phyloP scores from a whole-genome alignment of 202 grass and related monocot species.

The Eragrostis tef region DNA sequence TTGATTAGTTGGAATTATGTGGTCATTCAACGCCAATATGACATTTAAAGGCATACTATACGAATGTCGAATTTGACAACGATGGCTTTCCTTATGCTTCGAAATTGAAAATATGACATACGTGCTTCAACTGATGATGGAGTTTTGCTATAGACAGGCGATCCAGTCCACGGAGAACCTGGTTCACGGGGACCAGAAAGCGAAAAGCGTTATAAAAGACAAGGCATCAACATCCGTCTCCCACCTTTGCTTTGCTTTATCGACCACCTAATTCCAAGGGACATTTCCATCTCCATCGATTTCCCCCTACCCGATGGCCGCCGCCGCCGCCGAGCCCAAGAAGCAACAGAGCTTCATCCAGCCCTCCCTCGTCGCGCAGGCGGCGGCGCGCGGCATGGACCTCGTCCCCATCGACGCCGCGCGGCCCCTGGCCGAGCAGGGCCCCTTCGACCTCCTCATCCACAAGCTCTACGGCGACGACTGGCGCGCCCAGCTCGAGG shows the following conservation, averaged over 20 bases:
- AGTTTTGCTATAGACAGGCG: neutral
- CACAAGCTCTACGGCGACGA: conserved; percentile 81
- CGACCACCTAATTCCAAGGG: conserved; percentile 7
- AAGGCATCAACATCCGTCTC: conserved; percentile 34
- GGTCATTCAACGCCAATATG: neutral
- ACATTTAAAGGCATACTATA: neutral
- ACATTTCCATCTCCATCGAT: conserved; percentile 30
- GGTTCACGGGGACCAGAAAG: neutral
- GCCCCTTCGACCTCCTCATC: conserved; percentile 82
- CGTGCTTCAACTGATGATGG: neutral
- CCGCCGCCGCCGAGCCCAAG: conserved; percentile 70
- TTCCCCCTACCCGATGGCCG: conserved; percentile 46
- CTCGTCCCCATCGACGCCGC: conserved; percentile 66
- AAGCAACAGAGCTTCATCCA: conserved; percentile 92
- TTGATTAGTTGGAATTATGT: neutral
- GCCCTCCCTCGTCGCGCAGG: conserved; percentile 63
- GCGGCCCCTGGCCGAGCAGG: conserved; percentile 70
- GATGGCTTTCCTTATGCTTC: neutral
- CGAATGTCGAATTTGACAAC: neutral
- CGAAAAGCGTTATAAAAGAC: conserved; percentile 37
- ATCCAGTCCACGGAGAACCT: neutral
- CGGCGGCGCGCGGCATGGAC: conserved; percentile 65
- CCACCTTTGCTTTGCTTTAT: conserved; percentile 29
- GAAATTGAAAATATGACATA: neutral
- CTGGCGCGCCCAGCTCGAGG: conserved; percentile 74